Evolutionary conservation across 2,329 filamentous ascomycete genomes (phyloP).

Genomic region (Botrytis tulipae): DNA sequence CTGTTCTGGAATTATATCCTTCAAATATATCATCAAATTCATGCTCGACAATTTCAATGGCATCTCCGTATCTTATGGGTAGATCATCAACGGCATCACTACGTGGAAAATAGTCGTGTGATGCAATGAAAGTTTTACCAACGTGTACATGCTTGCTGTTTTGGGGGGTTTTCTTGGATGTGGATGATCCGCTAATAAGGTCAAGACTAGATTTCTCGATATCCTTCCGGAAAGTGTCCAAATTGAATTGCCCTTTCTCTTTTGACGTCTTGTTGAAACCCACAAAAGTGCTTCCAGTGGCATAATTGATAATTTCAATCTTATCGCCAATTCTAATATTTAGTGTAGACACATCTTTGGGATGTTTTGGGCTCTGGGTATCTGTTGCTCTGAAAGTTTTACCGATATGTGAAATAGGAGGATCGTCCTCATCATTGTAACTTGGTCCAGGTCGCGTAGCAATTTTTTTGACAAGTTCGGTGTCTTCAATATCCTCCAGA

Average conservation of each 20-base stretch:
- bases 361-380: background rate
- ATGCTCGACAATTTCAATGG: background rate
- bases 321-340: background rate
- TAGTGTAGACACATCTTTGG: background rate
- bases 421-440: no score
- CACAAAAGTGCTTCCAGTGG: background rate
- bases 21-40: background rate
- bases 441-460: background rate
- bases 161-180: no score
- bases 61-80: background rate
- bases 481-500: background rate
- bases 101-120: background rate
- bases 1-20: background rate
- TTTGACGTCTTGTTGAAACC: background rate
- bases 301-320: background rate
- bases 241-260: background rate
- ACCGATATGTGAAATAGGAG: background rate
- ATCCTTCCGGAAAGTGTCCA: background rate
- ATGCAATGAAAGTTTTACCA: background rate
- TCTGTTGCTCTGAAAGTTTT: background rate
- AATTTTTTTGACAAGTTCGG: background rate
- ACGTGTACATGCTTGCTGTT: background rate
- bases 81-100: background rate
- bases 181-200: background rate
- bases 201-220: background rate